Base-by-base conservation (phyloP, 805 yeast genomes). In the Candida glaebosa region DNA sequence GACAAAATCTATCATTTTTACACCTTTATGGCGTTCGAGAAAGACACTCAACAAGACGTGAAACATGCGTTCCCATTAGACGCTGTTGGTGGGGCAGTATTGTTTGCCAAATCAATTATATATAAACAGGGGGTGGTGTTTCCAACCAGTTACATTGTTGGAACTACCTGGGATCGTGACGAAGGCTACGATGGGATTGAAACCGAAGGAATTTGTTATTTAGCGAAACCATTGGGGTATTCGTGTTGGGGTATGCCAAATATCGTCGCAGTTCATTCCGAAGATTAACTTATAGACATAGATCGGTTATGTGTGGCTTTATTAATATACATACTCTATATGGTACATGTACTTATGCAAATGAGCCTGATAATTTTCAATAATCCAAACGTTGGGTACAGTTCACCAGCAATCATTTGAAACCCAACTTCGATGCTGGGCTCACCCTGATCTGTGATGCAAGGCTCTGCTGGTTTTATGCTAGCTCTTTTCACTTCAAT, bases 161-260 rank as follows among this genome's bases (percentile, higher is more conserved):
- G 78, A 1, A 64, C 73, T 0, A 59, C 71, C 2, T 73, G 78
- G 78, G 58, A 53, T 1, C 47, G 74, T 35, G 41, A 46, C 1
- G 78, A 72, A 49, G 79, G 78, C 1, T 74, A 63, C 41, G 79
- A 74, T 50, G 79, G 79, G 3, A 71, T 73, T 28, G 79, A 74
- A 48, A 73, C 78, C 3, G 78, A 74, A 52, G 78, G 79, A 1
- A 37, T 74, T 12, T 74, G 79, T 41, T 74, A 71, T 43, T 53
- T 62, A 38, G 78, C 78, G 1, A 64, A 57, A 41, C 48, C 58
- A 0, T 53, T 71, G 28, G 77, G 76, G 2, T 74, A 72, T 47
- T 42, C 53, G 19, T 74, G 79, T 50, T 71, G 69, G 67, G 79
- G 71, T 2, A 61, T 69, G 65, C 78, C 78, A 7, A 70, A 72